Evolutionary conservation across 805 yeast species (phyloP), one percentile per base, ranked within the genome.

Genomic region (Metschnikowia reukaufii): DNA sequence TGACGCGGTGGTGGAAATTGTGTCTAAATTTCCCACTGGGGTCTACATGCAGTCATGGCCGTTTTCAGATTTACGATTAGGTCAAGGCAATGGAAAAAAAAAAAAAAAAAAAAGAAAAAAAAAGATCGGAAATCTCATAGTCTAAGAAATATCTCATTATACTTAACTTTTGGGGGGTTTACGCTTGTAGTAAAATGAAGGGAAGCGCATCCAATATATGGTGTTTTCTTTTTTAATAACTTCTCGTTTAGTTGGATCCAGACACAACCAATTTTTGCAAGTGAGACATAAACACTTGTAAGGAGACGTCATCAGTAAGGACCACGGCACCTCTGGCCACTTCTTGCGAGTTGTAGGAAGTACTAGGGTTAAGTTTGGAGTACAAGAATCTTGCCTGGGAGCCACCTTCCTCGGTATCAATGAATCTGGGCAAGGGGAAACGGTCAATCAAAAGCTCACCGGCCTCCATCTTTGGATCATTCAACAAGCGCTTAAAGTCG

Each of bases 381-480:
- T 89, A 83, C 68, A 94, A 77, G 77, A 94, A 94, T 71, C 99
- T 84, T 2, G 98, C 97, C 72, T 94, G 99, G 13, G 97, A 91
- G 46, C 97, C 97, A 60, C 99, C 98, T 59, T 92, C 97, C 65
- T 92, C 97, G 49, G 97, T 89, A 60, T 92, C 96, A 58, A 94
- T 91, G 63, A 92, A 94, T 70, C 99, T 82, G 39, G 99, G 99
- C 62, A 94, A 77, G 59, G 99, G 99, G 82, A 89, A 92, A 64
- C 99, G 81, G 64, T 94, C 98, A 32, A 86, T 81, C 60, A 94
- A 81, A 54, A 95, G 76, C 58, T 86, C 89, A 6, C 96, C 92
- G 18, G 98, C 98, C 68, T 94, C 99, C 45, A 78, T 78, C 61
- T 88, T 84, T 38, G 99, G 97, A 54, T 84, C 91, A 49, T 88